Evolutionary conservation across 2,329 filamentous ascomycete genomes (phyloP).

Genomic region (Hirsutella minnesotensis): DNA sequence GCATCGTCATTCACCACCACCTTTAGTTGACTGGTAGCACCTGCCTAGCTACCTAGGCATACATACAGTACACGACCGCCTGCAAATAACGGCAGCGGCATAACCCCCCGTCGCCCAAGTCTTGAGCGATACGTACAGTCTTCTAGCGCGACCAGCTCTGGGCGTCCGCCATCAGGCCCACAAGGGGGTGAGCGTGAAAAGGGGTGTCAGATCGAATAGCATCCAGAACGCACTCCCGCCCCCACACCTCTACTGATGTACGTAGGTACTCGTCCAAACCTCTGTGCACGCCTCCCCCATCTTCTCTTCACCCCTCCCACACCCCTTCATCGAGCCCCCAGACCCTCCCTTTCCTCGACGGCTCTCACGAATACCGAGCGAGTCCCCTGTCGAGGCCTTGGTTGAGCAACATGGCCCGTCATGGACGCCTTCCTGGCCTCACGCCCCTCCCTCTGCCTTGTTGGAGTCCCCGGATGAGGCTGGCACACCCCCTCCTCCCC

Average conservation of each 20-base stretch:
- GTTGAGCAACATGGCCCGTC: conserved; percentile 1
- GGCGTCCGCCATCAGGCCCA: too few relatives aligned
- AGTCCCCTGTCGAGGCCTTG: conserved; percentile 4
- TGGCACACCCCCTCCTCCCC: conserved; percentile 4
- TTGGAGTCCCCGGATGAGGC: conserved; percentile 8
- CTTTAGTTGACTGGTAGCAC: too few relatives aligned
- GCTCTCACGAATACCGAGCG: conserved; percentile 7
- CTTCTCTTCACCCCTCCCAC: neutral
- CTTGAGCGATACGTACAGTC: too few relatives aligned
- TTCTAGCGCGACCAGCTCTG: too few relatives aligned
- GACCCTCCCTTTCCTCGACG: neutral
- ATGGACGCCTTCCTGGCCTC: conserved; percentile 1
- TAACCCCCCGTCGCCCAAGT: too few relatives aligned
- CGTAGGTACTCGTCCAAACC: neutral
- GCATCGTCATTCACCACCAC: too few relatives aligned
- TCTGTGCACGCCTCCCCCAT: neutral
- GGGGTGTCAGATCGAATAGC: too few relatives aligned
- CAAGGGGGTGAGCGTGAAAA: too few relatives aligned
- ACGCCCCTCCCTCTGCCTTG: conserved; percentile 1
- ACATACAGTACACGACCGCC: too few relatives aligned
- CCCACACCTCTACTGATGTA: neutral
- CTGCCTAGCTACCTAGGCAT: too few relatives aligned
- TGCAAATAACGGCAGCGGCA: too few relatives aligned
- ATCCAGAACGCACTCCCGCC: neutral
- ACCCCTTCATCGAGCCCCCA: neutral